Evolutionary conservation across 148 eudicot species (phyloP).

Genomic region (Fagopyrum esculentum): DNA sequence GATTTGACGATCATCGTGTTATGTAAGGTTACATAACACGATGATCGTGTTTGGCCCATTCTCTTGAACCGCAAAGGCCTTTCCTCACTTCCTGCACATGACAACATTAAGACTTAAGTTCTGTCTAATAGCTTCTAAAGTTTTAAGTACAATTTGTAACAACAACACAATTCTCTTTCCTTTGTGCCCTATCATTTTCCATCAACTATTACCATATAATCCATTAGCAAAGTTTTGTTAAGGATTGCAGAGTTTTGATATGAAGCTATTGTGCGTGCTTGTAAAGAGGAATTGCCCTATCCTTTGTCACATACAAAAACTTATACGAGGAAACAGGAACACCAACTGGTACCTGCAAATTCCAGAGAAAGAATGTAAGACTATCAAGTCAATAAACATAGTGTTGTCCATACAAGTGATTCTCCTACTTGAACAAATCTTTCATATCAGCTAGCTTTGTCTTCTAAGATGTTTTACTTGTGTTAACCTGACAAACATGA

Average conservation of each 20-base stretch:
- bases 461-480: background rate
- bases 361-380: background rate
- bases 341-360: conserved; percentile 74
- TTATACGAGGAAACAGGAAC: conserved; percentile 82
- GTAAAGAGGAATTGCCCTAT: conserved; percentile 31
- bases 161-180: too few relatives aligned
- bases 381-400: background rate
- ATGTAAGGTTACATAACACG: conserved; percentile 1
- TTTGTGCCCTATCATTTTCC: too few relatives aligned
- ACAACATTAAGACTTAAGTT: background rate
- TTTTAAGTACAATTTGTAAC: background rate
- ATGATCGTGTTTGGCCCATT: too few relatives aligned
- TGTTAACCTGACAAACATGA: background rate
- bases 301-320: conserved; percentile 68
- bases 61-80: too few relatives aligned
- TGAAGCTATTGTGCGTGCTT: background rate
- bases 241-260: background rate
- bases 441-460: too few relatives aligned
- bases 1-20: background rate
- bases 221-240: background rate
- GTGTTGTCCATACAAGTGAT: background rate
- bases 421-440: background rate
- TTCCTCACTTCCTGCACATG: too few relatives aligned
- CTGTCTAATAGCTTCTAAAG: background rate
- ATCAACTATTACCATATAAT: background rate